Conservation (phyloP, 176 grass and related monocot genomes). For the Zoysia pacifica region DNA sequence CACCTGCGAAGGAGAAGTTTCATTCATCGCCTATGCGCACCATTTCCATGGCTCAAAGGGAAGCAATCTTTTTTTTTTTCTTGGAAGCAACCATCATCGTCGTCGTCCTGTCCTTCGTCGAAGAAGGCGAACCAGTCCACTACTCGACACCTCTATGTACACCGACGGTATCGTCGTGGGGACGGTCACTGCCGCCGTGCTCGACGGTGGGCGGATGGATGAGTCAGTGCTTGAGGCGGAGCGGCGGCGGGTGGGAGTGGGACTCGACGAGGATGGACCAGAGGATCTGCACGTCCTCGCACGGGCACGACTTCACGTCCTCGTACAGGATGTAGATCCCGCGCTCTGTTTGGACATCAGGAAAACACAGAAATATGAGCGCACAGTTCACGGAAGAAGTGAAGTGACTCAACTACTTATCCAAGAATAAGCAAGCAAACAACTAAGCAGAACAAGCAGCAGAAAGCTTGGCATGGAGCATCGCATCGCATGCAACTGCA, state of each 20-base stretch:
- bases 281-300: conserved; percentile 94
- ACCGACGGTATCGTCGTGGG: too few species aligned
- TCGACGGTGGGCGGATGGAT: conserved; percentile 6
- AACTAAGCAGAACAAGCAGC: not conserved
- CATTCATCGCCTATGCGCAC: conserved; percentile 35
- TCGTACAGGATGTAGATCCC: conserved; percentile 98
- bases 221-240: conserved; percentile 67
- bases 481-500: too few species aligned
- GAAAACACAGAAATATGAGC: not conserved
- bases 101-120: not conserved
- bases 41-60: conserved; percentile 41
- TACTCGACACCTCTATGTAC: conserved; percentile 35
- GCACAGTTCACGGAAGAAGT: not conserved
- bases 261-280: conserved; percentile 98
- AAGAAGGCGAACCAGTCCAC: not conserved
- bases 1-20: conserved; percentile 19
- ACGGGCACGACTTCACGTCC: conserved; percentile 96
- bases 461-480: not conserved
- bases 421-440: too few species aligned
- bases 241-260: conserved; percentile 44
- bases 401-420: too few species aligned
- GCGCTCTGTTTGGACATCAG: conserved; percentile 37
- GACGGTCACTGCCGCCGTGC: conserved; percentile 31
- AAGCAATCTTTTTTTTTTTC: not conserved
- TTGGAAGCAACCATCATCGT: not conserved